A percentile compares a stretch with the other conserved stretches of the same genome.
Conservation (phyloP, 2,329 filamentous ascomycete genomes). For the Trichocomaceae sp. region DNA sequence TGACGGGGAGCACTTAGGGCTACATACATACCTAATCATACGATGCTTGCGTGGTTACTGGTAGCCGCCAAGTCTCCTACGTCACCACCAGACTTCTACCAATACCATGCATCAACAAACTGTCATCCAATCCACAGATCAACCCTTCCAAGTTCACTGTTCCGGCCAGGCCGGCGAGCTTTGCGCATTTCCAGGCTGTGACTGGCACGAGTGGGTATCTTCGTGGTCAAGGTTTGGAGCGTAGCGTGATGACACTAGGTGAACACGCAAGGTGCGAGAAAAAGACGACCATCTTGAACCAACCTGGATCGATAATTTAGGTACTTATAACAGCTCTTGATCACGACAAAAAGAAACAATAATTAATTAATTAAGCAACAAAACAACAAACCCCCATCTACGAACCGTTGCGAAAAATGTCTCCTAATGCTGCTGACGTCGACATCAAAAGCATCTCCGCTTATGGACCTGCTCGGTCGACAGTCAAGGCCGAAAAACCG, state of each 20-base stretch:
- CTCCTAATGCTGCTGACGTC: conserved; percentile 1
- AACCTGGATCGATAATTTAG: background rate
- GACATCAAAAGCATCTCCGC: conserved; percentile 54
- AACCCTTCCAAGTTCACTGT: no score
- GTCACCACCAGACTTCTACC: background rate
- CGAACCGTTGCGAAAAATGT: background rate
- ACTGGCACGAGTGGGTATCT: background rate
- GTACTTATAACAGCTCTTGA: background rate
- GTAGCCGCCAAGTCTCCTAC: background rate
- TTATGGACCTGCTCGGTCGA: conserved; percentile 60
- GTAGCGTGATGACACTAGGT: conserved; percentile 2
- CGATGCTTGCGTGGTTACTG: background rate
- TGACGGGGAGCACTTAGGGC: background rate
- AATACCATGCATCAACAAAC: background rate
- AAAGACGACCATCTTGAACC: background rate
- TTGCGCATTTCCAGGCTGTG: no score
- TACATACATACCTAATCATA: no score
- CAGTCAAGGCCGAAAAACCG: conserved; percentile 51
- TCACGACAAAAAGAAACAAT: background rate
- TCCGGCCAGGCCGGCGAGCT: no score
- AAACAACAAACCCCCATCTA: background rate
- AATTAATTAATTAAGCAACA: background rate
- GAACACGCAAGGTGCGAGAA: background rate
- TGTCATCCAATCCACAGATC: background rate
- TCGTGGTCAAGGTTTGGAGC: background rate